These are phyloP conservation scores for Stephania japonica DNA, from an alignment of 164 flowering plant species.

Conservation along the genomic window DNA sequence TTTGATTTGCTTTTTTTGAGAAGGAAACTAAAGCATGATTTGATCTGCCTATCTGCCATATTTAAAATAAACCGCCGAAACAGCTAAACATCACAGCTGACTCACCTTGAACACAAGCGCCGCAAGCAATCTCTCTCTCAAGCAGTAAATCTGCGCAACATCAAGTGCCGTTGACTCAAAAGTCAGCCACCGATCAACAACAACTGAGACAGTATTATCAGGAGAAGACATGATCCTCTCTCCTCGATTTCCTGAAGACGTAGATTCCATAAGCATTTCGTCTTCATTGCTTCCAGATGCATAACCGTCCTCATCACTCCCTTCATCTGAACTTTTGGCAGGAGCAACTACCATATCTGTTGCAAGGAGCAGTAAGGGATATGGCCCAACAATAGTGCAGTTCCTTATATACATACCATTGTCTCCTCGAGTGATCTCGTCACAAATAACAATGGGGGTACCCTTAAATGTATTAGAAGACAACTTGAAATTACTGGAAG, in stretches of 20 bases:
- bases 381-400: conserved; percentile 68
- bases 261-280: conserved; percentile 23
- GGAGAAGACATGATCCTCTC: conserved; percentile 71
- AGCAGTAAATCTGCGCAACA: conserved; percentile 82
- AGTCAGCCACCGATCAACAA: conserved; percentile 79
- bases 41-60: not conserved
- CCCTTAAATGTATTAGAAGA: conserved; percentile 20
- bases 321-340: conserved; percentile 26
- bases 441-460: conserved; percentile 49
- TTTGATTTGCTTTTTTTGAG: too few species aligned
- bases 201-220: conserved; percentile 55
- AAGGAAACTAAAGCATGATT: too few species aligned
- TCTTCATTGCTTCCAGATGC: conserved; percentile 28
- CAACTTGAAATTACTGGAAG: conserved; percentile 41
- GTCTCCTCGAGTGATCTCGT: conserved; percentile 85
- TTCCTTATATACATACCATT: conserved; percentile 52
- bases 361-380: conserved; percentile 68
- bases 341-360: conserved; percentile 85
- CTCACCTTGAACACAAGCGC: conserved; percentile 77
- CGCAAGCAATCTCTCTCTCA: conserved; percentile 72
- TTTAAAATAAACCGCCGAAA: not conserved
- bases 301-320: conserved; percentile 31
- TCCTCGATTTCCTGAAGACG: conserved; percentile 23
- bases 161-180: conserved; percentile 76
- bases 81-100: conserved; percentile 3